phyloP scores from a whole-genome alignment of 345 rosid genomes.

The Citrus sp. region DNA sequence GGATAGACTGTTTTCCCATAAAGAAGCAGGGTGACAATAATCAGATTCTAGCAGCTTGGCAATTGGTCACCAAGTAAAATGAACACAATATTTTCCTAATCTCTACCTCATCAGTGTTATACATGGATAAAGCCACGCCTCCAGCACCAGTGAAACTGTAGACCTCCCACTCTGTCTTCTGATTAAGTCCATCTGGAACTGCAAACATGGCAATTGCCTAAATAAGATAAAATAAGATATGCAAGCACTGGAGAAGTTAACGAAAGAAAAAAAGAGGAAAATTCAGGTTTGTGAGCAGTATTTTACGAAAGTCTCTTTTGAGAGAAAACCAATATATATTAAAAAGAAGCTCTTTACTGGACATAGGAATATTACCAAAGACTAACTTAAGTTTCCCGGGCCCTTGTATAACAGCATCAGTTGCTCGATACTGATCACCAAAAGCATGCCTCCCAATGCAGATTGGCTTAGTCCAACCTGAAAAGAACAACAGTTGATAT shows the following conservation, averaged over 20 bases:
- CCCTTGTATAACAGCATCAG: constrained; percentile 68
- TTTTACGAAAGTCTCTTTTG: not conserved
- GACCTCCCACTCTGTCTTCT: constrained; percentile 68
- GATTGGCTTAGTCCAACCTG: constrained; percentile 93
- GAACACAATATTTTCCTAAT: constrained; percentile 8
- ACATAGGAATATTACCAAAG: constrained; percentile 45
- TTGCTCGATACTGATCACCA: constrained; percentile 94
- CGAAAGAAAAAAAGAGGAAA: not conserved
- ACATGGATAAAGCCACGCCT: constrained; percentile 88
- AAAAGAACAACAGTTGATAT: constrained; percentile 8
- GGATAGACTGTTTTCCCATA: constrained; percentile 58
- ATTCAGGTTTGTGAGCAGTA: not conserved
- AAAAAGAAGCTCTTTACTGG: not conserved
- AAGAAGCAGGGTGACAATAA: constrained; percentile 9
- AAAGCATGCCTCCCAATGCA: constrained; percentile 99
- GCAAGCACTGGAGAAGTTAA: not conserved
- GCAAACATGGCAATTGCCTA: constrained; percentile 22
- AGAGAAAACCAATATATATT: not conserved
- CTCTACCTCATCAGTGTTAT: constrained; percentile 88
- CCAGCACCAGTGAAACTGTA: constrained; percentile 75
- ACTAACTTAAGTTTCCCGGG: constrained; percentile 74
- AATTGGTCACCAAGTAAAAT: not conserved
- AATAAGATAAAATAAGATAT: not conserved
- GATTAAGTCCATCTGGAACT: constrained; percentile 64
- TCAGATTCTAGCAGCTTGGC: constrained; percentile 13